Percentiles rank a stretch among this genome's conserved stretches.
Conservation (phyloP, 306 rosid genomes). For the Trifolium pratense region DNA sequence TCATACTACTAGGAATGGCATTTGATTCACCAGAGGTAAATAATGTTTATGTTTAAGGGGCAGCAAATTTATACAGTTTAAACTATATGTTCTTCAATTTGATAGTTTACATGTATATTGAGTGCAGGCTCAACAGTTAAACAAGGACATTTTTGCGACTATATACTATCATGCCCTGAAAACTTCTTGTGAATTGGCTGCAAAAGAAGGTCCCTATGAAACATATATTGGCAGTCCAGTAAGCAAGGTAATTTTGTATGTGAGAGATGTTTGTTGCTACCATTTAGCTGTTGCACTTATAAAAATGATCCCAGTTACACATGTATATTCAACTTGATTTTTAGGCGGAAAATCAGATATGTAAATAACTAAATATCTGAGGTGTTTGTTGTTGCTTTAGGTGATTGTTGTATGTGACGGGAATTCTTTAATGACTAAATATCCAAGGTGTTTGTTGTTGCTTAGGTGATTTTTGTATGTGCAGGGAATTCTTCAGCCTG, state of each 20-base stretch:
- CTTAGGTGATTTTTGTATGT: conserved; percentile 28
- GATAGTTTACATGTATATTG: conserved; percentile 28
- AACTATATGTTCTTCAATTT: conserved; percentile 26
- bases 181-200: conserved; percentile 79
- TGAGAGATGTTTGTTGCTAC: not conserved
- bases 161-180: conserved; percentile 85
- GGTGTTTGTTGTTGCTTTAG: too few relatives aligned
- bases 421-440: not conserved
- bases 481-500: conserved; percentile 89
- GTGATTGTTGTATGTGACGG: too few relatives aligned
- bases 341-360: not conserved
- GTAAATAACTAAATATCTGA: not conserved
- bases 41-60: not conserved
- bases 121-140: conserved; percentile 86
- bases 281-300: not conserved
- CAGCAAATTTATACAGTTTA: conserved; percentile 6
- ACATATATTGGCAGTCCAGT: conserved; percentile 81
- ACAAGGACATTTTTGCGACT: conserved; percentile 91
- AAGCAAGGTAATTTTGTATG: conserved; percentile 63
- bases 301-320: not conserved
- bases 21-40: conserved; percentile 95
- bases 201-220: conserved; percentile 77
- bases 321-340: not conserved
- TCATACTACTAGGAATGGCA: conserved; percentile 89
- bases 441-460: not conserved